A percentile compares a stretch with the other conserved stretches of the same genome.
phyloP scores from a whole-genome alignment of 164 flowering plant species.

The Nymphaea colorata region DNA sequence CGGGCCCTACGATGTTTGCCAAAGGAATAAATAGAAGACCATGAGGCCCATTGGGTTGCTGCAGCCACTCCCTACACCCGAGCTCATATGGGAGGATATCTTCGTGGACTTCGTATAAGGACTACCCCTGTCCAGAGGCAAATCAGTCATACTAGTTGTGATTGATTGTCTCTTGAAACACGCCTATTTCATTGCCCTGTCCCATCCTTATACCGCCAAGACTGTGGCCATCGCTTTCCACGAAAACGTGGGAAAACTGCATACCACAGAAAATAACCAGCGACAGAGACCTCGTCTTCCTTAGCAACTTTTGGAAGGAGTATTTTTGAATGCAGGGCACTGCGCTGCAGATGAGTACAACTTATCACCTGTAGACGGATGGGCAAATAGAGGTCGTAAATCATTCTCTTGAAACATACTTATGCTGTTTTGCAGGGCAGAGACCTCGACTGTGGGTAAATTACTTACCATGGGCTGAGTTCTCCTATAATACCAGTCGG shows the following conservation, averaged over 20 bases:
- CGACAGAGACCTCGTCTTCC: not conserved
- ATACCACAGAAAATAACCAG: not conserved
- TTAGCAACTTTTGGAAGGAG: constrained; percentile 1
- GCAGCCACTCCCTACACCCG: not conserved
- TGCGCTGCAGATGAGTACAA: not conserved
- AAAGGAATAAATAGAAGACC: not conserved
- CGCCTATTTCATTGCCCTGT: not conserved
- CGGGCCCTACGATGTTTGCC: not conserved
- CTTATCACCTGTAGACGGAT: constrained; percentile 1
- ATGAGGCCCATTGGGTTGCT: not conserved
- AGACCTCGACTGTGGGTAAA: not conserved
- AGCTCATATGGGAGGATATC: not conserved
- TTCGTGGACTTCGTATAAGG: not conserved
- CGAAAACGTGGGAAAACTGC: not conserved
- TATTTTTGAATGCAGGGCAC: not conserved
- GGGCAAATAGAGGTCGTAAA: constrained; percentile 2
- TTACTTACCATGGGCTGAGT: not conserved
- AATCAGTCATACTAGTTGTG: not conserved
- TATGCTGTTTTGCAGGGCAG: not conserved
- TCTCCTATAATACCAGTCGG: not conserved
- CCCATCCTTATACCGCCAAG: not conserved
- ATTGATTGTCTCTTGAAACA: not conserved
- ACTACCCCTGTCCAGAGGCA: not conserved
- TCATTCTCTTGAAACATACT: not conserved
- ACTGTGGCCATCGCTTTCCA: not conserved